Evolutionary conservation across 2,329 filamentous ascomycete genomes (phyloP).

Genomic region (Penicillium sp.): DNA sequence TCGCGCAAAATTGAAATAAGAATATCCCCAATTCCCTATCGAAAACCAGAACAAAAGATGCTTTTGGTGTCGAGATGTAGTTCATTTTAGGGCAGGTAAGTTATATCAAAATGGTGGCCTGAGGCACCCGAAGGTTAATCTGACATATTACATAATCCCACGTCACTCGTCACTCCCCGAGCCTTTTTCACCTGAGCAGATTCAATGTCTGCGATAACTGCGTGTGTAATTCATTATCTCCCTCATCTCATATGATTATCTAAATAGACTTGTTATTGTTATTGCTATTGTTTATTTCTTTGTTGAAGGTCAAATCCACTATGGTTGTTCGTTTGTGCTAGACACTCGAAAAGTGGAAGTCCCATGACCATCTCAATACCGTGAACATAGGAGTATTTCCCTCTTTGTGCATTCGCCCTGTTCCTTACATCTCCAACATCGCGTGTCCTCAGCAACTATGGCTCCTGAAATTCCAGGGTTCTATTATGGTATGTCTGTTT

Average conservation of each 20-base stretch:
- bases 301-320: neutral
- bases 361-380: neutral
- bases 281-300: neutral
- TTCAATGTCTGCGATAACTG: neutral
- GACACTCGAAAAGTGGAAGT: constrained; percentile 2
- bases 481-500: constrained; percentile 30
- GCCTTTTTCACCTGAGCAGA: neutral
- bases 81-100: neutral
- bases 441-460: constrained; percentile 15
- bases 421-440: neutral
- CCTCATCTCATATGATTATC: neutral
- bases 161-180: constrained; percentile 2
- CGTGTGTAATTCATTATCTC: neutral
- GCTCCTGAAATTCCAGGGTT: constrained; percentile 34
- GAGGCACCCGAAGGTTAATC: neutral
- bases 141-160: neutral
- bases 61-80: neutral
- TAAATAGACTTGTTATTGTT: neutral
- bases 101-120: neutral
- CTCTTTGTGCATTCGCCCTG: neutral
- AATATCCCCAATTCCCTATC: neutral
- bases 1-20: neutral
- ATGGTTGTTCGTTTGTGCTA: neutral
- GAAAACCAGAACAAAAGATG: neutral
- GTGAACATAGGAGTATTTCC: neutral